phyloP scores from a whole-genome alignment of 2,329 filamentous ascomycete species.

The Xylaria sp. region DNA sequence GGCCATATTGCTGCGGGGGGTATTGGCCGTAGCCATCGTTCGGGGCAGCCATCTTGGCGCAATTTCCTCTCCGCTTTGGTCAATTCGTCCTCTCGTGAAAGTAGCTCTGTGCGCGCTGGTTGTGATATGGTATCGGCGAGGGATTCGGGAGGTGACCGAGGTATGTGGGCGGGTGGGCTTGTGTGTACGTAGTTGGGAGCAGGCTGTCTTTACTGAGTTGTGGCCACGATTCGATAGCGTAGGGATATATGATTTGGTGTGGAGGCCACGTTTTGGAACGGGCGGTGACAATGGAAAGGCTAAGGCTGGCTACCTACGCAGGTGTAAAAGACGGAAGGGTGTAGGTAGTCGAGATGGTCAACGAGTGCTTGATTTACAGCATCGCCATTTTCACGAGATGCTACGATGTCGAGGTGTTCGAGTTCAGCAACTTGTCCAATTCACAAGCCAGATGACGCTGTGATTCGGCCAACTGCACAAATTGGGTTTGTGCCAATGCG shows the following conservation, averaged over 20 bases:
- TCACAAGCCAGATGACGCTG: constrained; percentile 26
- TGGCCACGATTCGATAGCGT: constrained; percentile 22
- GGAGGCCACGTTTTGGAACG: constrained; percentile 27
- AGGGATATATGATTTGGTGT: constrained; percentile 8
- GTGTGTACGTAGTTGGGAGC: background rate
- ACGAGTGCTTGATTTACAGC: constrained; percentile 10
- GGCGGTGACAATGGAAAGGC: constrained; percentile 5
- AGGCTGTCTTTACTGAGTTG: constrained; percentile 6
- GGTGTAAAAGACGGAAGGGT: background rate
- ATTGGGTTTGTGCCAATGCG: background rate
- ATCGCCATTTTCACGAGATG: constrained; percentile 13
- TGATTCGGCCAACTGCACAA: constrained; percentile 21
- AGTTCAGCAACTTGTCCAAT: constrained; percentile 28
- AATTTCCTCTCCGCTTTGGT: constrained; percentile 11
- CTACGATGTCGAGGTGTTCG: constrained; percentile 12
- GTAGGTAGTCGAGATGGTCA: background rate
- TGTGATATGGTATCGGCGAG: background rate
- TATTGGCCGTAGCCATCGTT: constrained; percentile 58
- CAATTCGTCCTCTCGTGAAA: constrained; percentile 3
- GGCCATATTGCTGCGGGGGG: constrained; percentile 45
- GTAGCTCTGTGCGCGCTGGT: constrained; percentile 1
- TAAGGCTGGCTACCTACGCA: constrained; percentile 3
- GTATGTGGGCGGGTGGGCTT: background rate
- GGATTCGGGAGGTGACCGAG: background rate
- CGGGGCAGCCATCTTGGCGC: constrained; percentile 58